phyloP scores from a whole-genome alignment of 441 rosid species.

The Brassica balearica region DNA sequence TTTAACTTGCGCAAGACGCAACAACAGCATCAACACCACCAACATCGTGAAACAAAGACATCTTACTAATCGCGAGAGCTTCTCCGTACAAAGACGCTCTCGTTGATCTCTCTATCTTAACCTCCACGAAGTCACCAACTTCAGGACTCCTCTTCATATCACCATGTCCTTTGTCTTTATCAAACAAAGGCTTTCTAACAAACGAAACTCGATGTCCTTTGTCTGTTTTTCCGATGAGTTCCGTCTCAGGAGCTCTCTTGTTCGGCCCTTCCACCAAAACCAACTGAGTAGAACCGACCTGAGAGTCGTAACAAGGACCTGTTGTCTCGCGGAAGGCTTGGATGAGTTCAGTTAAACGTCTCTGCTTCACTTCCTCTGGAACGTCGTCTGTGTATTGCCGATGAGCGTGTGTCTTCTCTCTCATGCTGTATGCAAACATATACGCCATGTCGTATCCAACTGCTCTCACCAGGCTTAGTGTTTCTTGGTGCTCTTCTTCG shows the following conservation, averaged over 20 bases:
- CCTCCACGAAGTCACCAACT: slow-evolving; percentile 84
- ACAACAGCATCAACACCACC: slow-evolving; percentile 58
- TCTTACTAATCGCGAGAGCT: slow-evolving; percentile 74
- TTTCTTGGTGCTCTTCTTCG: slow-evolving; percentile 85
- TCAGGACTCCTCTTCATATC: slow-evolving; percentile 53
- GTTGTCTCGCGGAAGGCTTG: slow-evolving; percentile 81
- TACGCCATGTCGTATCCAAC: slow-evolving; percentile 93
- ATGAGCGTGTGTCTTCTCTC: slow-evolving; percentile 93
- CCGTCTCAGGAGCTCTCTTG: slow-evolving; percentile 84
- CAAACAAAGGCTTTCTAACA: slow-evolving; percentile 50
- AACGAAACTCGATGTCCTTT: slow-evolving; percentile 85
- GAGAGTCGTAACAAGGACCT: slow-evolving; percentile 74
- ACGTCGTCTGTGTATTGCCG: slow-evolving; percentile 77
- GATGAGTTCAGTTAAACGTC: slow-evolving; percentile 83
- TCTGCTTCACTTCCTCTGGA: slow-evolving; percentile 84
- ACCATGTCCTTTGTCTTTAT: slow-evolving; percentile 37
- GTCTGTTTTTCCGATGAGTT: slow-evolving; percentile 87
- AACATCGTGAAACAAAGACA: slow-evolving; percentile 60
- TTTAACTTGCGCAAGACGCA: slow-evolving; percentile 45
- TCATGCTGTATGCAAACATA: slow-evolving; percentile 98
- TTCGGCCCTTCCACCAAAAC: slow-evolving; percentile 92
- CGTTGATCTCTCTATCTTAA: slow-evolving; percentile 64
- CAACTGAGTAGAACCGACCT: slow-evolving; percentile 73
- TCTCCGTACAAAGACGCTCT: slow-evolving; percentile 78
- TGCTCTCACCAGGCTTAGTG: slow-evolving; percentile 66